Conservation (phyloP, 306 rosid species). For the Ziziphus jujuba region DNA sequence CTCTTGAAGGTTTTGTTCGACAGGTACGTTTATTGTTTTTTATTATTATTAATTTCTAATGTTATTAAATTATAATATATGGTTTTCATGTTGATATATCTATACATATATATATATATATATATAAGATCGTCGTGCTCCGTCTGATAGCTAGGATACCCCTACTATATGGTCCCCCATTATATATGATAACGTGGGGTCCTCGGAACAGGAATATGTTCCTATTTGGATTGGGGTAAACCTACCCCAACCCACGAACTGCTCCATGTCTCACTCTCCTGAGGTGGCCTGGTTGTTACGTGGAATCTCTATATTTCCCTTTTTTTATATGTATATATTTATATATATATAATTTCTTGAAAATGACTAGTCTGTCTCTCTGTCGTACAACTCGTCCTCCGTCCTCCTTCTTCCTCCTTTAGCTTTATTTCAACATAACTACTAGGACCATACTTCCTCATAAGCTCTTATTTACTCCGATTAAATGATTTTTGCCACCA, state of each 20-base stretch:
- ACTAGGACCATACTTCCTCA: too few species aligned
- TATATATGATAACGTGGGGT: constrained; percentile 40
- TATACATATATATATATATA: neutral
- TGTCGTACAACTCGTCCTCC: neutral
- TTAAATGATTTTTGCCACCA: too few species aligned
- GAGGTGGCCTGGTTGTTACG: constrained; percentile 39
- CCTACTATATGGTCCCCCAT: constrained; percentile 36
- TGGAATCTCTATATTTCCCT: constrained; percentile 44
- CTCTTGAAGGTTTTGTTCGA: constrained; percentile 80
- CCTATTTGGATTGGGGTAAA: constrained; percentile 46
- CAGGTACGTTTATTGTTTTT: constrained; percentile 51
- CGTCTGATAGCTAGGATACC: neutral
- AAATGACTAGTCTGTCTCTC: constrained; percentile 21
- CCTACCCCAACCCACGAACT: constrained; percentile 61
- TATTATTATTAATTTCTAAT: neutral
- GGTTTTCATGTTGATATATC: neutral
- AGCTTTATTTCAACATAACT: neutral
- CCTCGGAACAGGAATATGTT: constrained; percentile 43
- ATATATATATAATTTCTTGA: constrained; percentile 19
- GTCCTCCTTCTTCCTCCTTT: neutral
- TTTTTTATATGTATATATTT: neutral
- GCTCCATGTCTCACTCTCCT: constrained; percentile 47
- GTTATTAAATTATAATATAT: neutral
- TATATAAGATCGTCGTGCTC: too few species aligned
- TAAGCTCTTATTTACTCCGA: too few species aligned